Evolutionary conservation across 169 alveolate species (phyloP).

Genomic region (Plasmodium reichenowi): DNA sequence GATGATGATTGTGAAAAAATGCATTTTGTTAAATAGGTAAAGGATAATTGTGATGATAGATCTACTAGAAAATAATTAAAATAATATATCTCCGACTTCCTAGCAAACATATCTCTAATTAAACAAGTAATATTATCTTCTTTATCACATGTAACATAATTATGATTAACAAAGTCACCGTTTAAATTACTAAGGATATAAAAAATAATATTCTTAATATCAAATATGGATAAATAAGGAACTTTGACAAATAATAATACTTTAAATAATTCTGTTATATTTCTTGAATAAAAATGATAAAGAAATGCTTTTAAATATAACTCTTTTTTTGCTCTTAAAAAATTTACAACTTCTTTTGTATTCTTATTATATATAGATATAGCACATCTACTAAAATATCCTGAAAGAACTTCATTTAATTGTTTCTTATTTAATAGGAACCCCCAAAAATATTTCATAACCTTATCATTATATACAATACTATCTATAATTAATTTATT

Average conservation of each 20-base stretch:
- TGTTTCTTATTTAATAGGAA: slow-evolving; percentile 44
- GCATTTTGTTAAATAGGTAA: slow-evolving; percentile 35
- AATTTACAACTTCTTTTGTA: slow-evolving; percentile 60
- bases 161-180: slow-evolving; percentile 28
- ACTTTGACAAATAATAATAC: slow-evolving; percentile 49
- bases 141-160: slow-evolving; percentile 29
- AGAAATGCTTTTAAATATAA: slow-evolving; percentile 57
- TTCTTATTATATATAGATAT: slow-evolving; percentile 59
- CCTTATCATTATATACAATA: slow-evolving; percentile 37
- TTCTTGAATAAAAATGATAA: slow-evolving; percentile 68
- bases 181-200: slow-evolving; percentile 50
- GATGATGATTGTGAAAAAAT: slow-evolving; percentile 56
- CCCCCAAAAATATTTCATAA: slow-evolving; percentile 59
- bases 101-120: slow-evolving; percentile 60
- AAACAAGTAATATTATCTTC: slow-evolving; percentile 70
- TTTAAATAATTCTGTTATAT: slow-evolving; percentile 62
- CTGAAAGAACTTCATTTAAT: slow-evolving; percentile 62
- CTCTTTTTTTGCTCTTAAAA: slow-evolving; percentile 42
- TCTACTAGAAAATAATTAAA: slow-evolving; percentile 58
- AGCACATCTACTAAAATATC: slow-evolving; percentile 72
- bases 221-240: slow-evolving; percentile 52
- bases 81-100: slow-evolving; percentile 67
- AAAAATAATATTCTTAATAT: slow-evolving; percentile 42
- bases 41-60: slow-evolving; percentile 49
- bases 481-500: slow-evolving; percentile 55